Percentiles rank a stretch among this genome's conserved stretches.
phyloP scores from a whole-genome alignment of 495 filamentous ascomycete genomes.

The Tuber borchii region DNA sequence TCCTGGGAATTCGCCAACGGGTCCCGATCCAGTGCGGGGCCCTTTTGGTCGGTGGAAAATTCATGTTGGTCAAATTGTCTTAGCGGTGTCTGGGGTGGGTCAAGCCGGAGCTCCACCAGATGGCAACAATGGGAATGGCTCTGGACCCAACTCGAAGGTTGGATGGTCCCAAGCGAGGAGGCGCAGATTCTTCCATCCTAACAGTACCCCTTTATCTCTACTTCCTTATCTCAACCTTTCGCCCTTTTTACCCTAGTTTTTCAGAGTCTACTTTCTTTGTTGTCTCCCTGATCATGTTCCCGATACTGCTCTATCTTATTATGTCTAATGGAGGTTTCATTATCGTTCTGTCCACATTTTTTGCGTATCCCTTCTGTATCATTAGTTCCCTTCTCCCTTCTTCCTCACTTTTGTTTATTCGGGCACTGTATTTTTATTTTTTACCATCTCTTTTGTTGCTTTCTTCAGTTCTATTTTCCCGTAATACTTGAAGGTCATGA shows the following conservation, averaged over 20 bases:
- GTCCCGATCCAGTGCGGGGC: conserved; percentile 15
- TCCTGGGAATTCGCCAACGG: conserved; percentile 19
- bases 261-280: neutral
- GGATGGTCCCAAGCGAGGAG: neutral
- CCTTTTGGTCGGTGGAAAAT: conserved; percentile 16
- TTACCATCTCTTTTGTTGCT: neutral
- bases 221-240: neutral
- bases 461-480: neutral
- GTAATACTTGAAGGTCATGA: neutral
- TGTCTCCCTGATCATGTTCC: neutral
- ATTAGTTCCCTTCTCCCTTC: neutral
- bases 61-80: conserved; percentile 27
- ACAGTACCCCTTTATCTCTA: neutral
- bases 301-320: neutral
- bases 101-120: neutral
- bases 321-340: conserved; percentile 3
- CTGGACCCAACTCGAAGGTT: neutral
- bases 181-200: neutral
- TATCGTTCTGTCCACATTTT: neutral
- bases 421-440: neutral
- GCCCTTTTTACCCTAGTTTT: neutral
- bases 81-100: neutral
- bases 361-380: neutral
- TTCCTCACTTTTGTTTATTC: neutral
- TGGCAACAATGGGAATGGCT: neutral